These are phyloP conservation scores for Scheffersomyces parashehatae DNA, from an alignment of 1,139 yeast genomes.

Conservation along the genomic window DNA sequence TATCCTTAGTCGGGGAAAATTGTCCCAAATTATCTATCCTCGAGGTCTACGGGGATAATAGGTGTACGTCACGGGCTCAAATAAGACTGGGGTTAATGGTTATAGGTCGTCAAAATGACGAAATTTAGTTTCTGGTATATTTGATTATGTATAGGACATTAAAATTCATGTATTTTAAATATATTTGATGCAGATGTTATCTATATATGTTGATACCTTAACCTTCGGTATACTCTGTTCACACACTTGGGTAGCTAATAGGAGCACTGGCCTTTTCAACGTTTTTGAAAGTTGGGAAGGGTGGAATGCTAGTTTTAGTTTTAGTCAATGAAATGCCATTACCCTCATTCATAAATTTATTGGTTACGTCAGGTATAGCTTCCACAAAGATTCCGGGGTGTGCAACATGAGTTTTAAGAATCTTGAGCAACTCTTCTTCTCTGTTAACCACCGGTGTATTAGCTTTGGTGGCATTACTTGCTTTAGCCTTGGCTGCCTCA, in stretches of 20 bases:
- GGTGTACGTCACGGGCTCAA: constrained; percentile 59
- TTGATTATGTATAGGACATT: constrained; percentile 2
- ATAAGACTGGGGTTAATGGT: constrained; percentile 57
- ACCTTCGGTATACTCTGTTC: background rate
- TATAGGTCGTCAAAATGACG: constrained; percentile 76
- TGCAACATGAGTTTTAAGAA: constrained; percentile 48
- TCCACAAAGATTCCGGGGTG: constrained; percentile 60
- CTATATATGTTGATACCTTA: background rate
- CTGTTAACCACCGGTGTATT: constrained; percentile 7
- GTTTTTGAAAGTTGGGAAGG: constrained; percentile 59
- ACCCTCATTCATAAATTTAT: constrained; percentile 35
- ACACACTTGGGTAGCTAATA: constrained; percentile 28
- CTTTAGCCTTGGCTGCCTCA: constrained; percentile 8
- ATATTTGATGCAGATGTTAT: background rate
- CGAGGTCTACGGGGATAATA: constrained; percentile 79
- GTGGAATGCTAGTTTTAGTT: constrained; percentile 26
- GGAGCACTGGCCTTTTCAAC: constrained; percentile 57
- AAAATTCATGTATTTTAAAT: background rate
- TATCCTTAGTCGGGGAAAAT: constrained; percentile 51
- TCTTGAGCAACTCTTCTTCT: constrained; percentile 33
- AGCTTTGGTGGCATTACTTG: constrained; percentile 1
- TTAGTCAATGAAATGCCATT: constrained; percentile 25
- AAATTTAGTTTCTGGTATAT: constrained; percentile 1
- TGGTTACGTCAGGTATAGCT: constrained; percentile 57
- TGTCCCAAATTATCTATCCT: constrained; percentile 64